phyloP scores from a whole-genome alignment of 2,329 filamentous ascomycete genomes.

The Ophiostoma novo-ulmi region DNA sequence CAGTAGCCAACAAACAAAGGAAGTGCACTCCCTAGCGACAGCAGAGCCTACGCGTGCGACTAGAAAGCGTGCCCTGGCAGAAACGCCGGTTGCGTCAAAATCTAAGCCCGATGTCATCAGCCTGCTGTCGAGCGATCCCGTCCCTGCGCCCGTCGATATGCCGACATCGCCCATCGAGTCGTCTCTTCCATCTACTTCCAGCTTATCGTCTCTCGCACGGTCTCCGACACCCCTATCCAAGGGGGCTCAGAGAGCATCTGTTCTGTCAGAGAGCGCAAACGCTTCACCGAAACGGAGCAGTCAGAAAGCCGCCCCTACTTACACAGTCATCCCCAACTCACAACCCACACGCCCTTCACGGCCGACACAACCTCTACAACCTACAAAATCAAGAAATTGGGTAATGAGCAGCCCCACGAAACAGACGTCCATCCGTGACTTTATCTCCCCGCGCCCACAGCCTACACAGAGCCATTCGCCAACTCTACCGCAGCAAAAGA shows the following conservation, averaged over 20 bases:
- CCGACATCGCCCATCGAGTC: constrained; percentile 1
- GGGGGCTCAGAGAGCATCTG: background rate
- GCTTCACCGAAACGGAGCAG: background rate
- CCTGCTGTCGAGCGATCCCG: constrained; percentile 20
- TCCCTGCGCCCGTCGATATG: background rate
- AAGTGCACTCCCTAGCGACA: background rate
- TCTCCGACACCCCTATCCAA: constrained; percentile 7
- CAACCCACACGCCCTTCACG: no score
- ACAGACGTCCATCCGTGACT: constrained; percentile 24
- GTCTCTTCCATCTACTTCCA: constrained; percentile 12
- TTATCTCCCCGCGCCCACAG: constrained; percentile 12
- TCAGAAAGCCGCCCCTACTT: background rate
- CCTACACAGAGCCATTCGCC: background rate
- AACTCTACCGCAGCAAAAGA: background rate
- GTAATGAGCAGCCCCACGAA: constrained; percentile 7
- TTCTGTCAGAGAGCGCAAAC: background rate
- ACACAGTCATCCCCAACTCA: background rate
- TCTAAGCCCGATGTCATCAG: constrained; percentile 9
- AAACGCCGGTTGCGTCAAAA: background rate
- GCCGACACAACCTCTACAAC: background rate
- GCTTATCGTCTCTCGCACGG: constrained; percentile 14
- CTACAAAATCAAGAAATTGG: background rate
- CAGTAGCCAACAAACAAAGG: background rate
- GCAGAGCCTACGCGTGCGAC: background rate
- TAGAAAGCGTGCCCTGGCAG: constrained; percentile 8